phyloP scores from a whole-genome alignment of 2,329 filamentous ascomycete species.

The Elsinoe necatrix region DNA sequence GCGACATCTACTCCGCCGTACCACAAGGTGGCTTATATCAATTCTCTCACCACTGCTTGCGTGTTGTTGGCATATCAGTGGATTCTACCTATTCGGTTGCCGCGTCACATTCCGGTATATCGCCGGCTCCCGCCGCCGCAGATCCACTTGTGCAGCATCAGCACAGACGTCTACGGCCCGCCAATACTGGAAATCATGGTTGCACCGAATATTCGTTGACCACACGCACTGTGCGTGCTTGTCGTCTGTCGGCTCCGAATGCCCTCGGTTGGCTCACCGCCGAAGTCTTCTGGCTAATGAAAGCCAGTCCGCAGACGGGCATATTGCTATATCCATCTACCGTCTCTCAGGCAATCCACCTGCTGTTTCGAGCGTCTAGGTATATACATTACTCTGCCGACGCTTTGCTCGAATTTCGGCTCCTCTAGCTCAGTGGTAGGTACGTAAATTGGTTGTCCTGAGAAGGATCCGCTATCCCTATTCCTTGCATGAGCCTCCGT shows the following conservation, averaged over 20 bases:
- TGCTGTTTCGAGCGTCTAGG: background rate
- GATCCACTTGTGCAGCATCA: background rate
- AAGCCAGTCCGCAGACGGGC: background rate
- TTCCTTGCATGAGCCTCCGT: background rate
- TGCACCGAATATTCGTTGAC: background rate
- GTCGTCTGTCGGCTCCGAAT: background rate
- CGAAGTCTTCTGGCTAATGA: background rate
- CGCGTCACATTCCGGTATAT: background rate
- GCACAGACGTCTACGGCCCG: background rate
- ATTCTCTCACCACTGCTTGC: no score
- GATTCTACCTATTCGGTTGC: background rate
- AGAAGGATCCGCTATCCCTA: background rate
- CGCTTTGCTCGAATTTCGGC: background rate
- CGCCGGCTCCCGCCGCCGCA: background rate
- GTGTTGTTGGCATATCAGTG: no score
- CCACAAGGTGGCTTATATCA: background rate
- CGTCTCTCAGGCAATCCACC: no score
- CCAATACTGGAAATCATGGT: background rate
- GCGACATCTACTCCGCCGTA: background rate
- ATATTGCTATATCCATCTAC: background rate
- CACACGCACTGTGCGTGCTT: background rate
- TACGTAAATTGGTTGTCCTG: background rate
- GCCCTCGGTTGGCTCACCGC: background rate
- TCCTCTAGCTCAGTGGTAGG: background rate
- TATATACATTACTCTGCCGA: background rate